Evolutionary conservation across 208 protist species (phyloP).

Genomic region (Leishmania martiniquensis): DNA sequence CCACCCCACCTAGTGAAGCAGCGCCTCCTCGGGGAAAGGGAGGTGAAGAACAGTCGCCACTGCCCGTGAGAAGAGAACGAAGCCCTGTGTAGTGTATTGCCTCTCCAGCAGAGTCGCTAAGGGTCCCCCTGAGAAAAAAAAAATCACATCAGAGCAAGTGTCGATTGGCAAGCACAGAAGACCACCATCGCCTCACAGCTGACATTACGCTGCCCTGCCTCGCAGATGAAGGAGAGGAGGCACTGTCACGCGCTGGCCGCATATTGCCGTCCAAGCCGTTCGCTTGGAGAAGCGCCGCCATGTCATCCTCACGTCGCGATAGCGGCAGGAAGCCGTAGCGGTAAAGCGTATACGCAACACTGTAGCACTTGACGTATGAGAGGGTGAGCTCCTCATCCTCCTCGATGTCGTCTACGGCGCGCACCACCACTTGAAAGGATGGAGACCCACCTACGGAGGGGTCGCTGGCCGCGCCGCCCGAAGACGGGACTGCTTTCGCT

Average conservation of each 20-base stretch:
- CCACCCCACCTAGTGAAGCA: too few relatives aligned
- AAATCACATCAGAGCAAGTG: background rate
- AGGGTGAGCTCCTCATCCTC: slow-evolving; percentile 56
- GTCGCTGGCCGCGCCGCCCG: background rate
- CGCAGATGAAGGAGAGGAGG: background rate
- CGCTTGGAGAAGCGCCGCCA: slow-evolving; percentile 18
- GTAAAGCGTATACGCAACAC: slow-evolving; percentile 70
- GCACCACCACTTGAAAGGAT: slow-evolving; percentile 38
- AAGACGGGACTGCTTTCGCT: background rate
- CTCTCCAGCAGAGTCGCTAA: background rate
- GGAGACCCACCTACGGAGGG: background rate
- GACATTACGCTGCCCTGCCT: background rate
- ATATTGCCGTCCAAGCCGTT: slow-evolving; percentile 12
- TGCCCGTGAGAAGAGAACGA: too few relatives aligned
- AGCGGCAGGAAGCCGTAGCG: slow-evolving; percentile 65
- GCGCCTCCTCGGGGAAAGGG: too few relatives aligned
- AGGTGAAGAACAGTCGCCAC: too few relatives aligned
- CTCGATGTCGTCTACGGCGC: slow-evolving; percentile 40
- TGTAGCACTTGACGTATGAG: slow-evolving; percentile 60
- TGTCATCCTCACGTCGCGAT: slow-evolving; percentile 41
- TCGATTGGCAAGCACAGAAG: slow-evolving; percentile 1
- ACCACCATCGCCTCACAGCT: slow-evolving; percentile 4
- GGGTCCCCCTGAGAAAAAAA: too few relatives aligned
- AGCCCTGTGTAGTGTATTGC: too few relatives aligned
- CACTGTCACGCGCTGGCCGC: background rate